Percentiles rank a stretch among this genome's conserved stretches.
Conservation (phyloP, 768 basidiomycete genomes). For the Amylocystis lapponica region DNA sequence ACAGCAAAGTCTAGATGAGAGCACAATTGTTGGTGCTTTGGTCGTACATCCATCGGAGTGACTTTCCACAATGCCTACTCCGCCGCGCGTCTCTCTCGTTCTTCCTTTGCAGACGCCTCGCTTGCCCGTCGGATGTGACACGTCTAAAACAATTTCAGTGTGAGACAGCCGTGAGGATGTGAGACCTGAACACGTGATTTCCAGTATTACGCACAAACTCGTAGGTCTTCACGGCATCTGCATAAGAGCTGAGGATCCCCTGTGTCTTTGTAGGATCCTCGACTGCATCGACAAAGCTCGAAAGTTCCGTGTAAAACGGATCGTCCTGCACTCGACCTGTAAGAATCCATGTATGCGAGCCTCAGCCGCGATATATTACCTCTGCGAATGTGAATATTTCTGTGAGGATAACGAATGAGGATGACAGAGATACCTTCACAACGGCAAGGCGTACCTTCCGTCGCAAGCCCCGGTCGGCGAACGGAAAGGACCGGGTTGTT, state of each 20-base stretch:
- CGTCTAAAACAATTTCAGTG: background rate
- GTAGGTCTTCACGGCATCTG: slow-evolving; percentile 36
- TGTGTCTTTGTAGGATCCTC: slow-evolving; percentile 26
- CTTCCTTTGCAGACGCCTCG: background rate
- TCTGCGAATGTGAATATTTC: slow-evolving; percentile 32
- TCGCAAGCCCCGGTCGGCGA: slow-evolving; percentile 23
- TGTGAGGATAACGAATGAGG: slow-evolving; percentile 9
- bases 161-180: background rate
- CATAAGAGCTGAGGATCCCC: slow-evolving; percentile 35
- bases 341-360: background rate
- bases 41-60: no score
- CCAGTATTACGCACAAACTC: slow-evolving; percentile 24
- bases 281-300: slow-evolving; percentile 30
- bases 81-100: background rate
- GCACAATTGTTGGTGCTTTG: no score
- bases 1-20: no score
- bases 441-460: slow-evolving; percentile 13
- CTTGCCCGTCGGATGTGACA: background rate
- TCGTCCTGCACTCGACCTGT: slow-evolving; percentile 7
- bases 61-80: no score
- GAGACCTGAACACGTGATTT: background rate
- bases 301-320: slow-evolving; percentile 13
- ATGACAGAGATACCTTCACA: background rate
- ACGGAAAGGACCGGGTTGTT: slow-evolving; percentile 40
- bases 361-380: no score